These are phyloP conservation scores for Bipolaris oryzae DNA, from an alignment of 2,329 filamentous ascomycete species.

Conservation along the genomic window DNA sequence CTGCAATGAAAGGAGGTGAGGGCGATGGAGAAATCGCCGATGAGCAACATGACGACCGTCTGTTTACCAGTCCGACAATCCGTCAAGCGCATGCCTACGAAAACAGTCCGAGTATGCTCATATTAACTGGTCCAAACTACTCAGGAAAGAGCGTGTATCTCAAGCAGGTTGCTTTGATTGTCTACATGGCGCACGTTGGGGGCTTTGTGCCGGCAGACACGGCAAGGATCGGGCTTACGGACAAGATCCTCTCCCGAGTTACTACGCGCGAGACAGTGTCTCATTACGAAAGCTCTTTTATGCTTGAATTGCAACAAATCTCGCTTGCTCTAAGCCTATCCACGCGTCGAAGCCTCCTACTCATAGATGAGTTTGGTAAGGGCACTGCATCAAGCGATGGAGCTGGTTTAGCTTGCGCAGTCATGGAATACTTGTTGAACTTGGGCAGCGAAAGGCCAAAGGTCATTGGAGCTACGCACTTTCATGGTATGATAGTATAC, in stretches of 20 bases:
- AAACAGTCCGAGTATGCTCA: slow-evolving; percentile 67
- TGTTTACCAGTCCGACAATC: slow-evolving; percentile 9
- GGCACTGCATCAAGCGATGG: slow-evolving; percentile 69
- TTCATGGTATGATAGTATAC: slow-evolving; percentile 55
- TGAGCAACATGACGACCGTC: background rate
- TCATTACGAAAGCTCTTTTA: slow-evolving; percentile 68
- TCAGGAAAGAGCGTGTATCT: slow-evolving; percentile 96
- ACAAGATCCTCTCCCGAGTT: slow-evolving; percentile 88
- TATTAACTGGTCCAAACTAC: slow-evolving; percentile 93
- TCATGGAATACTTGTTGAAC: slow-evolving; percentile 63
- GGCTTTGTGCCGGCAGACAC: slow-evolving; percentile 81
- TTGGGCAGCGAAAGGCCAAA: slow-evolving; percentile 60
- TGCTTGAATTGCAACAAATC: slow-evolving; percentile 87
- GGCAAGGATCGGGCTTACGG: slow-evolving; percentile 83
- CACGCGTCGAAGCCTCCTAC: slow-evolving; percentile 76
- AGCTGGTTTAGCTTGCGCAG: slow-evolving; percentile 66
- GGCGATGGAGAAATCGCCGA: slow-evolving; percentile 19
- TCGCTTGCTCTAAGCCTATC: slow-evolving; percentile 75
- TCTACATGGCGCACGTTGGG: slow-evolving; percentile 91
- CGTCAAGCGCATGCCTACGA: slow-evolving; percentile 10
- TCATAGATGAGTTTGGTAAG: slow-evolving; percentile 92
- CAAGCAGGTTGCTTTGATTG: slow-evolving; percentile 88
- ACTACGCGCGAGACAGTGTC: slow-evolving; percentile 74
- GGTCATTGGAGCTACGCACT: slow-evolving; percentile 67
- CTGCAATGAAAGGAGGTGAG: slow-evolving; percentile 67